Base-by-base conservation (phyloP, 495 filamentous ascomycete genomes). In the Talaromyces nanjingensis region DNA sequence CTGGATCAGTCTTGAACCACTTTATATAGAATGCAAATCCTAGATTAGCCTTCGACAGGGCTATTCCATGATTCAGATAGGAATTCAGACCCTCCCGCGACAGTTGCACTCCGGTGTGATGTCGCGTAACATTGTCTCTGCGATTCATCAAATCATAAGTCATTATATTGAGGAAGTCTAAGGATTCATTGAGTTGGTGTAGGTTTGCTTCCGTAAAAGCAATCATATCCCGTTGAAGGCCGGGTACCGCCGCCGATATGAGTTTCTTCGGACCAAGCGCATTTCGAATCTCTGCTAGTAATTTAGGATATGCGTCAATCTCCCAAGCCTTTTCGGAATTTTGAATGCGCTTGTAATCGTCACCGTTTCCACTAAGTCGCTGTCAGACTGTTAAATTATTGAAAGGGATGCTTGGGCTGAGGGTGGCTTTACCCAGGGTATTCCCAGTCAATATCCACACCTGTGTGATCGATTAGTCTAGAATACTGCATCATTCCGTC, bases 161-260 rank as follows among this genome's bases (percentile, higher is more conserved):
- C 89, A 92, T 92, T 61, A 91, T 80, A 69, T 91, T 92, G 71
- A 91, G 75, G 72, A 89, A 89, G 70, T 91, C 87, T 8, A 91
- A 75, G 0, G 84, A 82, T 52, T 75, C 67, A 74, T 78, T 84
- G 70, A 92, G 89, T 47, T 74, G 66, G 1, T 87, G 87, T 0
- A 87, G 76, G 0, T 82, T 86, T 34, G 82, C 70, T 20, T 76
- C 68, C 12, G 83, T 89, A 69, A 87, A 92, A 56, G 88, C 88
- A 16, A 92, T 79, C 86, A 92, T 89, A 66, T 92, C 89, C 56
- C 78, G 71, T 22, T 74, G 71, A 18, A 89, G 83, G 29, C 87
- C 89, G 0, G 89, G 89, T 0, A 89, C 86, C 2, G 89, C 88
- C 58, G 88, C 85, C 1, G 88, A 90, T 2, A 92, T 81, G 39